Evolutionary conservation across 495 filamentous ascomycete genomes (phyloP).

Genomic region (Wilcoxina mikolae): DNA sequence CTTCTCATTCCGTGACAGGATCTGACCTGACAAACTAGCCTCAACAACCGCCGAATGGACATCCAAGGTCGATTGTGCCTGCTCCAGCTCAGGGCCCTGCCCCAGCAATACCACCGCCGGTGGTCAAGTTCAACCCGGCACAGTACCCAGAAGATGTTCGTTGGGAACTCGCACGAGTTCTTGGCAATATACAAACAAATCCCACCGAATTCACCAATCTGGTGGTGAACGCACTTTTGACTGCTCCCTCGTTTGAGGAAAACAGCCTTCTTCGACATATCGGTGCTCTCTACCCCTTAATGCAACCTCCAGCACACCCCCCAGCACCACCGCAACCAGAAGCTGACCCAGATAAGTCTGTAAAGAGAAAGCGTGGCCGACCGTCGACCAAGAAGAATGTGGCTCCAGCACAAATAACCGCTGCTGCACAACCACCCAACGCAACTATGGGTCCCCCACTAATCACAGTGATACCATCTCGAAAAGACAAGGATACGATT

Average conservation of each 20-base stretch:
- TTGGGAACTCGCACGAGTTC: constrained; percentile 23
- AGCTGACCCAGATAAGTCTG: neutral
- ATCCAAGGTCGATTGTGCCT: constrained; percentile 1
- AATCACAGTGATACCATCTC: neutral
- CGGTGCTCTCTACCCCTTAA: constrained; percentile 18
- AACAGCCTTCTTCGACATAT: constrained; percentile 24
- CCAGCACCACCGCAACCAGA: constrained; percentile 6
- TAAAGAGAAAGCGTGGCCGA: constrained; percentile 3
- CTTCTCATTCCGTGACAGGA: neutral
- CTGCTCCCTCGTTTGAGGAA: constrained; percentile 21
- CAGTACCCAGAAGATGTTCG: constrained; percentile 23
- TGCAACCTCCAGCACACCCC: constrained; percentile 4
- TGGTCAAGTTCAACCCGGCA: constrained; percentile 16
- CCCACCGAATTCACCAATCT: constrained; percentile 14
- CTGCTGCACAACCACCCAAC: neutral
- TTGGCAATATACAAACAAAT: constrained; percentile 19
- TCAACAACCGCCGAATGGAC: neutral
- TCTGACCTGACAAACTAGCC: neutral
- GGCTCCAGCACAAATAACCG: neutral
- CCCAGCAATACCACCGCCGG: neutral
- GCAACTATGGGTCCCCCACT: neutral
- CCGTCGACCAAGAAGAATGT: constrained; percentile 10
- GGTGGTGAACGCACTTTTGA: constrained; percentile 22
- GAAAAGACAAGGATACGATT: constrained; percentile 13
- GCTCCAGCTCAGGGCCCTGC: neutral